Percentiles rank a stretch among this genome's conserved stretches.
phyloP scores from a whole-genome alignment of 2,329 filamentous ascomycete genomes.

The Triangularia setosa region DNA sequence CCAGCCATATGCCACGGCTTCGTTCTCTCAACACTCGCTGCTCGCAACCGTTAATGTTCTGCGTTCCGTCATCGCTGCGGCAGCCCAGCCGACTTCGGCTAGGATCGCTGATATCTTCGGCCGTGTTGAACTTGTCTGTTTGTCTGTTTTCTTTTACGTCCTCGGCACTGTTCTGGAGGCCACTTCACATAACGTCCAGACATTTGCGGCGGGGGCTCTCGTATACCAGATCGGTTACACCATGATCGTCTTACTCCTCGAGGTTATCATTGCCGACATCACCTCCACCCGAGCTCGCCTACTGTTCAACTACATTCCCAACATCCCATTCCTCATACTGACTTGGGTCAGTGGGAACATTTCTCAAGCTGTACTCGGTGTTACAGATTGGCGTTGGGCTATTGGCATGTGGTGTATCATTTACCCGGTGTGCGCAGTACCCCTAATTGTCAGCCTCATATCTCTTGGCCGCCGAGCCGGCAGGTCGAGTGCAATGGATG shows the following conservation, averaged over 20 bases:
- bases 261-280: conserved; percentile 61
- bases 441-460: conserved; percentile 50
- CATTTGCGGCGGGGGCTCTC: conserved; percentile 55
- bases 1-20: conserved; percentile 52
- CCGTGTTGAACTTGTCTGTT: conserved; percentile 53
- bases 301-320: conserved; percentile 62
- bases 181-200: conserved; percentile 42
- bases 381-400: conserved; percentile 58
- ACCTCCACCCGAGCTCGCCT: conserved; percentile 60
- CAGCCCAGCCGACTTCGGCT: conserved; percentile 52
- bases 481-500: conserved; percentile 43
- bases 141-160: conserved; percentile 60
- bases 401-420: conserved; percentile 64
- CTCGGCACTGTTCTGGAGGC: conserved; percentile 56
- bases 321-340: conserved; percentile 58
- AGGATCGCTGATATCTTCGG: conserved; percentile 63
- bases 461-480: conserved; percentile 50
- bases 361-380: conserved; percentile 43
- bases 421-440: conserved; percentile 54
- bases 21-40: conserved; percentile 50
- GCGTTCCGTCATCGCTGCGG: conserved; percentile 56
- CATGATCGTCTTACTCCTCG: conserved; percentile 55
- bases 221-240: conserved; percentile 64
- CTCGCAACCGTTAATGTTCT: conserved; percentile 56
- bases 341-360: conserved; percentile 62